Conservation (phyloP, 441 rosid genomes). For the Corymbia citriodora region DNA sequence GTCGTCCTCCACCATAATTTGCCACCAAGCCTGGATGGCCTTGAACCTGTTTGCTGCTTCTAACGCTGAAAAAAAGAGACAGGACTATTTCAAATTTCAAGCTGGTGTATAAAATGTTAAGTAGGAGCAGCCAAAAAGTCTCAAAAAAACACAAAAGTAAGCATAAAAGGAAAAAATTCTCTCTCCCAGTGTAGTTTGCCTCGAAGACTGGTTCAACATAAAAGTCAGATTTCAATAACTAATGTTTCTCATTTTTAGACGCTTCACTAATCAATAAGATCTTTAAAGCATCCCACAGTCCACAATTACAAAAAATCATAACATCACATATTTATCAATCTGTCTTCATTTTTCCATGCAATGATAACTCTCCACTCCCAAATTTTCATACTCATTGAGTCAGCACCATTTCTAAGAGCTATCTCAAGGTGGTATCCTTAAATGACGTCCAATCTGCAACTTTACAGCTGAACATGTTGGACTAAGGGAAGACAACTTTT, state of each 20-base stretch:
- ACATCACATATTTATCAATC: neutral
- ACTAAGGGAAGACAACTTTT: neutral
- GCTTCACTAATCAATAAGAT: neutral
- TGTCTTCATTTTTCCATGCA: neutral
- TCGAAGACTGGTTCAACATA: neutral
- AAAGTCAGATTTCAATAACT: neutral
- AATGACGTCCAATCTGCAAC: neutral
- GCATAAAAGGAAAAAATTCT: neutral
- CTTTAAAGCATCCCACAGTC: neutral
- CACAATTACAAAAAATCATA: neutral
- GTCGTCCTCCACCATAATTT: constrained; percentile 66
- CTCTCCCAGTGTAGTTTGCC: neutral
- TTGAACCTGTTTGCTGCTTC: constrained; percentile 69
- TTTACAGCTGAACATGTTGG: neutral
- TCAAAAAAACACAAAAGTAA: neutral
- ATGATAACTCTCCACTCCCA: neutral
- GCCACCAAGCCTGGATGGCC: constrained; percentile 95
- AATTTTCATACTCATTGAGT: neutral
- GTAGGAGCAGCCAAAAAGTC: neutral
- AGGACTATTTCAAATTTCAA: neutral
- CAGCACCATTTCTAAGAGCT: neutral
- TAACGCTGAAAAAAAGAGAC: constrained; percentile 12
- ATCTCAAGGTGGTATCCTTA: neutral
- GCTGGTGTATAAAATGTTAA: neutral
- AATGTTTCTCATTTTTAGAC: neutral